Evolutionary conservation across 352 stramenopile genomes (phyloP), one percentile per base, ranked within the genome.

Genomic region (Aphanomyces cochlioides): DNA sequence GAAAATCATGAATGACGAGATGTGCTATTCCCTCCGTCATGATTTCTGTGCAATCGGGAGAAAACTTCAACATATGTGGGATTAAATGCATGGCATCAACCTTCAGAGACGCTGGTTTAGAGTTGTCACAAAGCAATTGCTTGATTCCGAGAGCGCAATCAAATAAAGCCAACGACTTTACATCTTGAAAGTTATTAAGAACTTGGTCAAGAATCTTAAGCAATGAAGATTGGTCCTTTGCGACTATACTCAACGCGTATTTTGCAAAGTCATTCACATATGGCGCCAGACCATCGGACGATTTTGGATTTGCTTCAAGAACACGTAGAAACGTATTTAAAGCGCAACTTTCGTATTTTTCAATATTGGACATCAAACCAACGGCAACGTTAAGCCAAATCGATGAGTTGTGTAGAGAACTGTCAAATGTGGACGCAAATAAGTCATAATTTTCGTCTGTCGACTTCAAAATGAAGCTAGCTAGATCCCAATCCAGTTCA

Each of bases 1-100:
- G 87, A 65, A 94, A 92, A 41, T 92, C 83, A 34, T 89, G 79
- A 8, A 89, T 78, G 48, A 90, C 74, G 61, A 94, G 89, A 13
- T 37, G 48, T 17, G 78, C 54, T 1, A 92, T 53, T 21, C 75
- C 75, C 15, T 79, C 72, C 47, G 85, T 50, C 4, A 80, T 72
- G 5, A 36, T 4, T 38, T 73, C 58, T 36, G 15, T 13, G 66
- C 47, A 43, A 17, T 56, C 15, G 47, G 10, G 13, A 7, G 39
- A 21, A 3, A 67, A 10, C 7, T 48, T n/a, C 2, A 56, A 13
- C 17, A 70, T 19, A n/a, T 15, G 41, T 39, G 53, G 69, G 1
- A 92, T 28, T 19, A 89, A 73, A 1, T 74, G 72, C 13, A 94
- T 73, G 19, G 78, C 75, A 13, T 88, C 81, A 28, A 73, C 73